Evolutionary conservation across 2,329 filamentous ascomycete genomes (phyloP).

Genomic region (Colletotrichum caudatum): DNA sequence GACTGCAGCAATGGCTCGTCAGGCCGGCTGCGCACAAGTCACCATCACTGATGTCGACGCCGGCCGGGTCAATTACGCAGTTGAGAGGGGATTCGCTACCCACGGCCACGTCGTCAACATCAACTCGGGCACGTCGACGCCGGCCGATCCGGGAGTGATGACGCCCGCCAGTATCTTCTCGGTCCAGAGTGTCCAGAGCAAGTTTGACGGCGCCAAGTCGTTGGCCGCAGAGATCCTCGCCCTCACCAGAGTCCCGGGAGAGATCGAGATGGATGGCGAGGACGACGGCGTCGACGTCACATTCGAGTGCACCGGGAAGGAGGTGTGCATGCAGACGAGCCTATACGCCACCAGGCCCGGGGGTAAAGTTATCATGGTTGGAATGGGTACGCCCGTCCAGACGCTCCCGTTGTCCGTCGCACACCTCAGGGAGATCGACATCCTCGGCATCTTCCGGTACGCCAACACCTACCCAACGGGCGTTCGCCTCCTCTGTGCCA

Average conservation of each 20-base stretch:
- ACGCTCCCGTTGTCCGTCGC: constrained; percentile 79
- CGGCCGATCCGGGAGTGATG: constrained; percentile 54
- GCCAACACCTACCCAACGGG: constrained; percentile 80
- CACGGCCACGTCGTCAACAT: constrained; percentile 66
- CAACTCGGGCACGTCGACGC: constrained; percentile 62
- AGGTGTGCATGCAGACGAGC: constrained; percentile 79
- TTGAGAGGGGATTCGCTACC: constrained; percentile 70
- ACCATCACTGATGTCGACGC: constrained; percentile 72
- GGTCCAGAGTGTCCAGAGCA: constrained; percentile 60
- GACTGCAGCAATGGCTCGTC: constrained; percentile 71
- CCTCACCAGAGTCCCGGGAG: constrained; percentile 49
- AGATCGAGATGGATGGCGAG: constrained; percentile 55
- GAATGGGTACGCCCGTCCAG: constrained; percentile 83
- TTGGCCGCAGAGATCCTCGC: constrained; percentile 64
- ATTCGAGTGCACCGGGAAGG: constrained; percentile 84
- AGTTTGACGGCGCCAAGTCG: constrained; percentile 63
- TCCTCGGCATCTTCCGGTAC: constrained; percentile 80
- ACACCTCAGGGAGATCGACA: constrained; percentile 80
- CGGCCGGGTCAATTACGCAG: constrained; percentile 70
- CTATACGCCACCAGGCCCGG: constrained; percentile 78
- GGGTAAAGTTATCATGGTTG: constrained; percentile 80
- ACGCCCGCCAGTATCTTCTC: constrained; percentile 61
- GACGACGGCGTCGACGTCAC: constrained; percentile 76
- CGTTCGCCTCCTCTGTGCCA: constrained; percentile 69
- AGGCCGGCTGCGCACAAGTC: constrained; percentile 69